Conservation (phyloP, 176 grass and related monocot genomes). For the Neostapfia colusana region DNA sequence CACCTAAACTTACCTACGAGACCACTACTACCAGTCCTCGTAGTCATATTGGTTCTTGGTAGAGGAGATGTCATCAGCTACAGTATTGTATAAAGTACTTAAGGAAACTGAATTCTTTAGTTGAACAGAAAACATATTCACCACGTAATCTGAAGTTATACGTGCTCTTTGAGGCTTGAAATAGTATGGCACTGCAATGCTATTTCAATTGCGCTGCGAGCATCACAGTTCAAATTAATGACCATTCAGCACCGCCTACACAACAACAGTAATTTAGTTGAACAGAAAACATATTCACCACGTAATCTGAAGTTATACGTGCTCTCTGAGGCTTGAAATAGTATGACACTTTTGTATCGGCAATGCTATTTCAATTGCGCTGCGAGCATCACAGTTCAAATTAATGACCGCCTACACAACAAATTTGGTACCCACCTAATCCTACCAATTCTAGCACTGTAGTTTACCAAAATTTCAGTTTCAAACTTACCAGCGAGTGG, state of each 20-base stretch:
- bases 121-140: neutral
- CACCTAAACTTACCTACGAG: too few species aligned
- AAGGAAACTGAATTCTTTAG: neutral
- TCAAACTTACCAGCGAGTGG: conserved; percentile 69
- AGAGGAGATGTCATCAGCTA: too few species aligned
- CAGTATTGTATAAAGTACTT: too few species aligned
- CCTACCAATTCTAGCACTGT: neutral
- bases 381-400: neutral
- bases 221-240: neutral
- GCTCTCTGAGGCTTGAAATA: neutral
- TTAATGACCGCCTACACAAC: neutral
- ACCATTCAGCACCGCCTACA: too few species aligned
- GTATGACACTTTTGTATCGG: neutral
- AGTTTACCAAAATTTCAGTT: neutral
- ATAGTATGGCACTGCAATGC: neutral
- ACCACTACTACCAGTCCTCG: too few species aligned
- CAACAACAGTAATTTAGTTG: too few species aligned
- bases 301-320: neutral
- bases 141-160: neutral
- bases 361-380: neutral
- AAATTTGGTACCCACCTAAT: neutral
- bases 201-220: too few species aligned
- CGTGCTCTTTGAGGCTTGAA: neutral
- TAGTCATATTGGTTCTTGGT: too few species aligned
- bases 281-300: neutral